Percentiles rank a stretch among this genome's conserved stretches.
phyloP scores from a whole-genome alignment of 169 alveolate genomes.

The Plasmodium fragile region DNA sequence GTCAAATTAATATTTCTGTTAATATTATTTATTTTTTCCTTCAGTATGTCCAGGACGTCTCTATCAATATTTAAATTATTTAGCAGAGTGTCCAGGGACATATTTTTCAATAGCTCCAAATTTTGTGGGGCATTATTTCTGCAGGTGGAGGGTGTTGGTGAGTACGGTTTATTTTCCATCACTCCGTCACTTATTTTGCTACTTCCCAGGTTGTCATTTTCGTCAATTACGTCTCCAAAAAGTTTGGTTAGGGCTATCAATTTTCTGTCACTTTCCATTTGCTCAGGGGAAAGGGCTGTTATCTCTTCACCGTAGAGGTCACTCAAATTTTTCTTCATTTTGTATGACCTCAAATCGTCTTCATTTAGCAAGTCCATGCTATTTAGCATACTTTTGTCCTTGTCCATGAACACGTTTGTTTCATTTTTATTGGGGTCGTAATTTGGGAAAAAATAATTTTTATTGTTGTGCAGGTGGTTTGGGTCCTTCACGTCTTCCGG shows the following conservation, averaged over 20 bases:
- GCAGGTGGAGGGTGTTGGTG: neutral
- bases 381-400: slow-evolving; percentile 10
- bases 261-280: slow-evolving; percentile 33
- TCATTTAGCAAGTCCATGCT: neutral
- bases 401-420: slow-evolving; percentile 11
- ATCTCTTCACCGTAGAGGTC: neutral
- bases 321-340: slow-evolving; percentile 19
- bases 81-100: slow-evolving; percentile 63
- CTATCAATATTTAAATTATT: slow-evolving; percentile 68
- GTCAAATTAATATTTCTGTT: slow-evolving; percentile 67
- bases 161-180: neutral
- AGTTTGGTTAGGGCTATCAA: slow-evolving; percentile 47
- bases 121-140: neutral
- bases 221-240: slow-evolving; percentile 71
- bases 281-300: slow-evolving; percentile 7
- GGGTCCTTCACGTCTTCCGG: neutral
- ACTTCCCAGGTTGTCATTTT: slow-evolving; percentile 21
- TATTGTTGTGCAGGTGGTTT: neutral
- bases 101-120: slow-evolving; percentile 45
- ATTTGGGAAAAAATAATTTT: neutral
- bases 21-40: slow-evolving; percentile 73
- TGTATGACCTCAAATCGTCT: slow-evolving; percentile 2
- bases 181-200: neutral
- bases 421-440: slow-evolving; percentile 24
- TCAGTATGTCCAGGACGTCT: slow-evolving; percentile 42